Base-by-base conservation (phyloP, 2,329 filamentous ascomycete species). In the Trematosphaeria pertusa region DNA sequence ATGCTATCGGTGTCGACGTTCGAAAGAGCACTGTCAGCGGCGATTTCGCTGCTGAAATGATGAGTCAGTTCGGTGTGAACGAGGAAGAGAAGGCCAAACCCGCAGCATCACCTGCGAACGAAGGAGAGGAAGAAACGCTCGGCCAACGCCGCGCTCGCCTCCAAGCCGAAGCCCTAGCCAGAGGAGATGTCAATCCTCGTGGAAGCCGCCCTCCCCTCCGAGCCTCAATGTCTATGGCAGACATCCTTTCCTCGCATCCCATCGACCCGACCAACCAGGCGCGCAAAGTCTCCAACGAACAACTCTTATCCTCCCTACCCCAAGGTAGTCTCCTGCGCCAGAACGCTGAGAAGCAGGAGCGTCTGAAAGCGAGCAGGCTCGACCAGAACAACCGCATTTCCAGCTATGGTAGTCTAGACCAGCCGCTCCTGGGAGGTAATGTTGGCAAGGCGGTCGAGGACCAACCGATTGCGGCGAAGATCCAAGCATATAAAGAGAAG, bases 111-210 rank as follows among this genome's bases (percentile, higher is more conserved):
- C 51, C 58, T 3, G 46, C 52, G 12, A 58, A 61, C 4, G 67
- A 61, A 14, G 60, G 62, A 15, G 78, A 80, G 50, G 87, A 91
- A 58, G 89, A 94, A 65, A 93, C 89, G 0, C 77, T 94, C 0
- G 89, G 88, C 8, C 88, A 93, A 68, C 85, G 89, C 9, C 85
- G 88, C 0, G 84, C 84, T 20, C 82, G 89, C 19, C 77, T 94
- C 1, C 88, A 91, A 66, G 84, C 85, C 19, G 86, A 88, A 69
- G 86, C 86, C 5, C 81, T 83, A 20, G 81, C 82, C 4, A 57
- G 50, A 74, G 78, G 32, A 17, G 62, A 67, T 32, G 39, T 52
- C 1, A 55, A 61, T 28, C 43, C 48, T 9, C 35, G 49, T 8
- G 66, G 61, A 15, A 56, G 50, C n/a, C 67, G 66, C 2, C 68